Evolutionary conservation across 345 rosid genomes (phyloP), one percentile per base, ranked within the genome.

Genomic region (Mangifera indica): DNA sequence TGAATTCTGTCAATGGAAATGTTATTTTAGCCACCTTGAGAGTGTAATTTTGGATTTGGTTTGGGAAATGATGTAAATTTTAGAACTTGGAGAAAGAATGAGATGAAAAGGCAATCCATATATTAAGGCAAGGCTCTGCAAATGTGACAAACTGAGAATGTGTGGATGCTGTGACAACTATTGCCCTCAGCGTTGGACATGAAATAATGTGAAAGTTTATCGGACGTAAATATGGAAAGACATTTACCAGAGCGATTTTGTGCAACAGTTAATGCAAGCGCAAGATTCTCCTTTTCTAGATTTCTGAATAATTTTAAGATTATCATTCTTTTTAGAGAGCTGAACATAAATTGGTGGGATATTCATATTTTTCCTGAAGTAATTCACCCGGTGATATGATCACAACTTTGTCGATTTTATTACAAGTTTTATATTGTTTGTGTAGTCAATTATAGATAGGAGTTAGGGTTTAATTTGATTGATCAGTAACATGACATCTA

Each of bases 211-310:
- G 9, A 13, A 24, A 45, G 13, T 29, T 49, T 14, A 20, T 10
- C 22, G 67, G 34, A 42, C 15, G 21, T 12, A 5, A n/a, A n/a
- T n/a, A n/a, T n/a, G n/a, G n/a, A n/a, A n/a, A n/a, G n/a, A n/a
- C n/a, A n/a, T n/a, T n/a, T n/a, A n/a, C n/a, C n/a, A n/a, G n/a
- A n/a, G n/a, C n/a, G n/a, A n/a, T n/a, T n/a, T n/a, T n/a, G n/a
- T 24, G 37, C 14, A 10, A 22, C 14, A 25, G 45, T 8, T 25
- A 24, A 25, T 13, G 24, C 29, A 45, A 46, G 34, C 48, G 56
- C 69, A 66, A 0, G 58, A 66, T 5, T 32, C 60, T 15, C 17
- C 42, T 55, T 66, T 66, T 66, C 45, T 9, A 66, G 11, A 42
- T 25, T 26, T 20, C 11, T n/a, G 9, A 32, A 10, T 32, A 4